Evolutionary conservation across 2,329 filamentous ascomycete species (phyloP).

Genomic region (Fusarium sambucinum): DNA sequence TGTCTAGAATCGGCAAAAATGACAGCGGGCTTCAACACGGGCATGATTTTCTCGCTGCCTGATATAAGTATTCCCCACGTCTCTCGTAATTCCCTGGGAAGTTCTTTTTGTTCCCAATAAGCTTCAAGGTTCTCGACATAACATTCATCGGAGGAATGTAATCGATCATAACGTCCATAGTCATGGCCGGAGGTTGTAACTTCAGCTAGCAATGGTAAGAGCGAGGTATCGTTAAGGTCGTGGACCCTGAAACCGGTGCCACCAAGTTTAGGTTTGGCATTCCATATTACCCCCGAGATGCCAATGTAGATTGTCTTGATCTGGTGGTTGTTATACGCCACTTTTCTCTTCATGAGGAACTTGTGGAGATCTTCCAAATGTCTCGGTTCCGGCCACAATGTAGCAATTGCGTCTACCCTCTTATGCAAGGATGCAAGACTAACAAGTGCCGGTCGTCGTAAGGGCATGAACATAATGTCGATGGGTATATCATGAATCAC

Average conservation of each 20-base stretch:
- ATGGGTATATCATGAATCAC: not conserved
- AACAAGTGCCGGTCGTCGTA: not conserved
- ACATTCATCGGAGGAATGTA: not conserved
- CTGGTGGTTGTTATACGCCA: not conserved
- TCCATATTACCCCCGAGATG: not conserved
- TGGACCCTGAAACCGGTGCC: not conserved
- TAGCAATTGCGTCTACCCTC: not conserved
- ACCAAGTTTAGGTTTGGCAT: rapidly evolving
- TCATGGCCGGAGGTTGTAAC: not conserved
- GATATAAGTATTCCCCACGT: not conserved
- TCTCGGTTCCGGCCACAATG: not conserved
- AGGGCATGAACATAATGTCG: not conserved
- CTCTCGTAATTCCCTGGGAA: not conserved
- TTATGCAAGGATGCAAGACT: not conserved
- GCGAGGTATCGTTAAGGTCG: not conserved
- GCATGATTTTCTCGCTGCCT: not conserved
- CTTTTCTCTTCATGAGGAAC: not conserved
- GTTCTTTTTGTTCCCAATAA: too few relatives aligned
- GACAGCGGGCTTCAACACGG: not conserved
- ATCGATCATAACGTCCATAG: not conserved
- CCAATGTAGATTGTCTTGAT: not conserved
- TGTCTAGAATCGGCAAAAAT: not conserved
- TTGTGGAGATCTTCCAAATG: not conserved
- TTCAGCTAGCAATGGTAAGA: not conserved
- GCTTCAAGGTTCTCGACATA: not conserved